phyloP scores from a whole-genome alignment of 495 filamentous ascomycete species.

The Mycothermus thermophilus region DNA sequence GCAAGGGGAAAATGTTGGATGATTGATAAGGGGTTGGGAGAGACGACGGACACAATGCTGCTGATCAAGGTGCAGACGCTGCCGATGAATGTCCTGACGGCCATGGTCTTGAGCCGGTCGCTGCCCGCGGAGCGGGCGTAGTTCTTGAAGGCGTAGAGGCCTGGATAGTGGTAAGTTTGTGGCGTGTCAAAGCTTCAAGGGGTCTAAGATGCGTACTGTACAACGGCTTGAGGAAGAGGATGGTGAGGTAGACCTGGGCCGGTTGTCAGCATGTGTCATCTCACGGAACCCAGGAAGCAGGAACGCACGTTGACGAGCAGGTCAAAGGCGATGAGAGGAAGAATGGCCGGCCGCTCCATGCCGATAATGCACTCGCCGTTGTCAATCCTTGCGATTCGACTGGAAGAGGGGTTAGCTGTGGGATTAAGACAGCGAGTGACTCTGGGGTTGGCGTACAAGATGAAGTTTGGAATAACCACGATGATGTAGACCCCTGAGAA shows the following conservation, averaged over 20 bases:
- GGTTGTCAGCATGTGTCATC: neutral
- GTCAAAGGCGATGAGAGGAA: conserved; percentile 38
- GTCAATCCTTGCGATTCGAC: conserved; percentile 33
- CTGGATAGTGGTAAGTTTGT: conserved; percentile 6
- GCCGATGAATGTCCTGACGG: conserved; percentile 36
- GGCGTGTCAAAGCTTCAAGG: neutral
- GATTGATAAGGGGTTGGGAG: neutral
- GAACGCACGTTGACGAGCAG: conserved; percentile 33
- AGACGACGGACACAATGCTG: conserved; percentile 31
- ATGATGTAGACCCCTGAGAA: conserved; percentile 28
- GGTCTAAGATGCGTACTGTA: conserved; percentile 24
- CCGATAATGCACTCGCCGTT: conserved; percentile 39
- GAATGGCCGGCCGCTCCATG: conserved; percentile 34
- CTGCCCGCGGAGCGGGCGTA: conserved; percentile 20
- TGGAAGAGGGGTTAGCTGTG: conserved; percentile 10
- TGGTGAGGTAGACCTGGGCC: conserved; percentile 38
- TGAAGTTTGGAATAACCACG: conserved; percentile 35
- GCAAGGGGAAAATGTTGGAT: neutral
- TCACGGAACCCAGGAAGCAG: neutral
- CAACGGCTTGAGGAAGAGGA: conserved; percentile 35
- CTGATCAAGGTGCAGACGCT: conserved; percentile 33
- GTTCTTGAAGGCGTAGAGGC: conserved; percentile 29
- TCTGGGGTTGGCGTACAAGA: conserved; percentile 28
- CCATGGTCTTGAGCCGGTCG: conserved; percentile 24
- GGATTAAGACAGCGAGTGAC: neutral